Percentiles rank a stretch among this genome's conserved stretches.
Evolutionary conservation across 2,329 filamentous ascomycete species (phyloP).

Genomic region (Coniochaeta hoffmannii): DNA sequence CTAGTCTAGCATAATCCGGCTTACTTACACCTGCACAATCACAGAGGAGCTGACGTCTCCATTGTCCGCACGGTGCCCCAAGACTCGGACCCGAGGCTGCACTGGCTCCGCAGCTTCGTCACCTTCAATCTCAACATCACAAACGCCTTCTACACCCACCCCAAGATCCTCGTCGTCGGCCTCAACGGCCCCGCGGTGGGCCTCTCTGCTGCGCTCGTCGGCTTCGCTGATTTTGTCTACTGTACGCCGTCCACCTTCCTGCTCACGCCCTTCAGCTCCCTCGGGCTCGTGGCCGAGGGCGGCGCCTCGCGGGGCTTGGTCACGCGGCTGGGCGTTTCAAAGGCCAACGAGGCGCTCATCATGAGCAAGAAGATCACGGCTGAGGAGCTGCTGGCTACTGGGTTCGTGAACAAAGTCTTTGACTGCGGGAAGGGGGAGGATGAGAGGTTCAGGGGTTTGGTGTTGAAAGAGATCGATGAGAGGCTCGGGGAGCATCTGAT

Average conservation of each 20-base stretch:
- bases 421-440: constrained; percentile 51
- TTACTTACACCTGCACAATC: not conserved
- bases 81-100: constrained; percentile 28
- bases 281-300: constrained; percentile 87
- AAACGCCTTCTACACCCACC: constrained; percentile 84
- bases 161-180: constrained; percentile 85
- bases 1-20: not conserved
- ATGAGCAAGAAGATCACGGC: constrained; percentile 74
- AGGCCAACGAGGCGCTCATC: constrained; percentile 87
- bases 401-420: constrained; percentile 84
- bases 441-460: constrained; percentile 60
- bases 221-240: constrained; percentile 90
- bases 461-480: constrained; percentile 75
- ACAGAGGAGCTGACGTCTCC: constrained; percentile 72
- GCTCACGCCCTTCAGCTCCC: constrained; percentile 82
- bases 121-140: constrained; percentile 85
- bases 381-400: constrained; percentile 65
- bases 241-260: constrained; percentile 73
- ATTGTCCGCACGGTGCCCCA: constrained; percentile 34
- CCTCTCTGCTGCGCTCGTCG: constrained; percentile 74
- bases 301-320: constrained; percentile 74
- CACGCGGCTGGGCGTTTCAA: constrained; percentile 67
- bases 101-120: constrained; percentile 66
- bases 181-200: constrained; percentile 91
- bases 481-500: constrained; percentile 72